These are phyloP conservation scores for Euclidium syriacum DNA, from an alignment of 345 rosid genomes.

Conservation along the genomic window DNA sequence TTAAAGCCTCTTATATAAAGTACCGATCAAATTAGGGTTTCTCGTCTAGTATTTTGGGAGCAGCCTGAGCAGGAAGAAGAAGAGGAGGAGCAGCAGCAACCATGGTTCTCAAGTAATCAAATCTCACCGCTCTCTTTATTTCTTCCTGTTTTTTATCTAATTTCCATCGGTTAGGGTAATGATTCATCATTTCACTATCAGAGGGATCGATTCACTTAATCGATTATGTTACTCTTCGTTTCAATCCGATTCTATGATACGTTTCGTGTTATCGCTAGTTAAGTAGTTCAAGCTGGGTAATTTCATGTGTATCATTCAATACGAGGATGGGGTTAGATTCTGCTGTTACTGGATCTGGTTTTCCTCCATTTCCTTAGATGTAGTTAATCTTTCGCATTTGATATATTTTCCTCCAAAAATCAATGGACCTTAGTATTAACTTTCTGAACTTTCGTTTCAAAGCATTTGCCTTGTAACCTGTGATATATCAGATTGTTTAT, in stretches of 20 bases:
- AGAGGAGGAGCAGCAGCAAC: constrained; percentile 9
- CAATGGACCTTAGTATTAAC: too few species aligned
- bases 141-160: background rate
- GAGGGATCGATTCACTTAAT: background rate
- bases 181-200: background rate
- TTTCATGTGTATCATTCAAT: background rate
- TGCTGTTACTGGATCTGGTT: constrained; percentile 7
- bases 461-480: background rate
- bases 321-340: background rate
- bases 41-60: constrained; percentile 12
- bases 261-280: background rate
- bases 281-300: background rate
- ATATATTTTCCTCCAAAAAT: background rate
- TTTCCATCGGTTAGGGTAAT: background rate
- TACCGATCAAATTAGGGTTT: constrained; percentile 24
- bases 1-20: constrained; percentile 19
- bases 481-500: background rate
- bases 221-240: background rate
- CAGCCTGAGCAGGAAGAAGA: constrained; percentile 22
- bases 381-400: background rate
- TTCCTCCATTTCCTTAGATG: too few species aligned
- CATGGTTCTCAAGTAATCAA: constrained; percentile 41
- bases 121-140: background rate
- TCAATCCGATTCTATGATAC: background rate
- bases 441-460: background rate